Evolutionary conservation across 345 rosid genomes (phyloP), one percentile per base, ranked within the genome.

Genomic region (Rhizophora mangle): DNA sequence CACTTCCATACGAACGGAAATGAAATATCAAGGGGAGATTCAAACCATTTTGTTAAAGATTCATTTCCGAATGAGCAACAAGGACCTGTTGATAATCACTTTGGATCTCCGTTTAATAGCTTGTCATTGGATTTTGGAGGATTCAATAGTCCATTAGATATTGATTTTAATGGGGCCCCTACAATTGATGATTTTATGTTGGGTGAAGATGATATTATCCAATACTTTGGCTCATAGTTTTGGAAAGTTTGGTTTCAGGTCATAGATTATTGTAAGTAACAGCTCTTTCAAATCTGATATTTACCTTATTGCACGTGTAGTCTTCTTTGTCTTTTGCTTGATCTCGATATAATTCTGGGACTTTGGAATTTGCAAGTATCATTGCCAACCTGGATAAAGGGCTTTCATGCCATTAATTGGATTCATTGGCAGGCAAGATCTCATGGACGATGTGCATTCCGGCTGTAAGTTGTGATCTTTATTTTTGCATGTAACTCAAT

Each of bases 51-150:
- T 65, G 72, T 51, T 39, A 76, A 82, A 20, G 87, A 85, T 57
- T 27, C 78, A 52, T 85, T 81, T 74, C 86, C 74, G 4, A 79
- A 60, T 68, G 98, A 82, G 56, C 92, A 85, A 77, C 89, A 87
- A 4, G 79, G 82, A 63, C 80, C 79, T 60, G 78, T 85, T 77
- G 90, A 82, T 77, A 81, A 69, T 83, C 79, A 73, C 66, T 83
- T 89, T 62, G 83, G 77, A 24, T 85, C 92, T 65, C 89, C 96
- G 2, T 78, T 84, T 29, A 65, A 70, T 43, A 80, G 73, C 79
- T 72, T 84, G 69, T 11, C 91, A 22, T 74, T 84, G 58, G 87
- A 79, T 76, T 83, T 75, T 37, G 86, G 65, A 55, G 65, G 30
- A 22, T 26, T 76, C 51, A 26, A 56, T 36, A 78, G 79, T 63